A percentile compares a stretch with the other conserved stretches of the same genome.
Evolutionary conservation across 768 basidiomycete genomes (phyloP).

Genomic region (Podaxis sp.): DNA sequence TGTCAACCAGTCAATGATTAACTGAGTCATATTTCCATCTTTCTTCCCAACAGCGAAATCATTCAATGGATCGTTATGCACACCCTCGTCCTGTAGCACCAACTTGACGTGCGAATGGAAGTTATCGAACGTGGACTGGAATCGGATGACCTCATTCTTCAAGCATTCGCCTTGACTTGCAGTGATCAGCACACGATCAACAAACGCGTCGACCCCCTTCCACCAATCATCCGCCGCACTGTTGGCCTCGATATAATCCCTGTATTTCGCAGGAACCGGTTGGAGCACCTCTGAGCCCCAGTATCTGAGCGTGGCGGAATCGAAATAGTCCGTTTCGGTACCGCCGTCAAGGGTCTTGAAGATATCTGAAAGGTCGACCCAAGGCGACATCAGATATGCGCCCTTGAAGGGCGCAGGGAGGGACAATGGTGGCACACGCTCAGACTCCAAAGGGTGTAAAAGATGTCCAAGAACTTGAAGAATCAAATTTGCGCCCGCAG

Average conservation of each 20-base stretch:
- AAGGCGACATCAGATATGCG: conserved; percentile 30
- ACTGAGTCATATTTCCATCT: neutral
- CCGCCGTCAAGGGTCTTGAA: conserved; percentile 22
- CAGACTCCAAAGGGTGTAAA: conserved; percentile 25
- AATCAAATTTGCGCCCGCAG: conserved; percentile 32
- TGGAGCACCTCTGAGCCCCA: conserved; percentile 17
- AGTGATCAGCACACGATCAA: conserved; percentile 33
- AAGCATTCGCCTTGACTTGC: conserved; percentile 33
- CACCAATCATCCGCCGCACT: conserved; percentile 33
- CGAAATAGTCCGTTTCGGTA: conserved; percentile 26
- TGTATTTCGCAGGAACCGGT: conserved; percentile 21
- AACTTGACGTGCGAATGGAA: conserved; percentile 20
- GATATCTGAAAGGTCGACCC: conserved; percentile 25
- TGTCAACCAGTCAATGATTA: conserved; percentile 7
- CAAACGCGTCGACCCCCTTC: conserved; percentile 26
- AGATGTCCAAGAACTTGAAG: conserved; percentile 31
- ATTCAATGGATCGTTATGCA: conserved; percentile 13
- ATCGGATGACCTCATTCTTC: conserved; percentile 28
- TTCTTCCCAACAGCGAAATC: neutral
- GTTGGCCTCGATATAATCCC: conserved; percentile 28
- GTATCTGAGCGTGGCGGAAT: conserved; percentile 13
- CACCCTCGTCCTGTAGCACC: conserved; percentile 21
- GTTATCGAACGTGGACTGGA: conserved; percentile 22
- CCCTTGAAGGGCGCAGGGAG: conserved; percentile 24
- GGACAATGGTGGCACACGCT: conserved; percentile 19